Conservation (phyloP, 2,329 filamentous ascomycete species). For the Penicillium freii region DNA sequence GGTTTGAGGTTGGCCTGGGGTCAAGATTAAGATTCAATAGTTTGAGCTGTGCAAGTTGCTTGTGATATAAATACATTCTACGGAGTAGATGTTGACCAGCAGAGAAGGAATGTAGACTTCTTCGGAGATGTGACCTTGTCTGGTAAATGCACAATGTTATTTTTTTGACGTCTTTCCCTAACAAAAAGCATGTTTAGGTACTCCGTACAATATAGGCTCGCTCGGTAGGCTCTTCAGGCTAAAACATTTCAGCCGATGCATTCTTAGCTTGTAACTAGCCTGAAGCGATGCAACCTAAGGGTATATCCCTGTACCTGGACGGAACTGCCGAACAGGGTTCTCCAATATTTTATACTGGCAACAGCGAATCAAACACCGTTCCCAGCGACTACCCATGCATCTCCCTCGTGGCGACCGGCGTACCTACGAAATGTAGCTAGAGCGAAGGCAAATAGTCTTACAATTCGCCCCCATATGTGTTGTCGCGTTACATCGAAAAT, state of each 20-base stretch:
- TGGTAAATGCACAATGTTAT: neutral
- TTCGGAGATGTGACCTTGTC: neutral
- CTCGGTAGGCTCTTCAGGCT: neutral
- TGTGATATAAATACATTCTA: neutral
- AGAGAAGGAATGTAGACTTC: neutral
- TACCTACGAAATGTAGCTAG: neutral
- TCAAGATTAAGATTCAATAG: neutral
- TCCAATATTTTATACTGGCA: neutral
- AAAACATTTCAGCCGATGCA: neutral
- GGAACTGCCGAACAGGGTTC: neutral
- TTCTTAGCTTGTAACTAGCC: neutral
- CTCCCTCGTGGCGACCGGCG: neutral
- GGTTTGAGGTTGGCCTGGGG: neutral
- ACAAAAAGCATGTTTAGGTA: neutral
- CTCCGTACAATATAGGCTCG: no score
- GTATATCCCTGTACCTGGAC: neutral
- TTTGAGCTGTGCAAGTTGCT: neutral
- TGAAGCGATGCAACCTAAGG: neutral
- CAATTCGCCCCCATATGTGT: neutral
- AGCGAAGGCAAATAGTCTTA: neutral
- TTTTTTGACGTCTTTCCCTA: neutral
- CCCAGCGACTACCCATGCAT: neutral
- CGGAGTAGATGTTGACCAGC: neutral
- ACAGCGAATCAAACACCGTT: neutral
- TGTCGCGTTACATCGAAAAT: neutral